Evolutionary conservation across 2,329 filamentous ascomycete species (phyloP).

Genomic region (Aspergillaceae sp.): DNA sequence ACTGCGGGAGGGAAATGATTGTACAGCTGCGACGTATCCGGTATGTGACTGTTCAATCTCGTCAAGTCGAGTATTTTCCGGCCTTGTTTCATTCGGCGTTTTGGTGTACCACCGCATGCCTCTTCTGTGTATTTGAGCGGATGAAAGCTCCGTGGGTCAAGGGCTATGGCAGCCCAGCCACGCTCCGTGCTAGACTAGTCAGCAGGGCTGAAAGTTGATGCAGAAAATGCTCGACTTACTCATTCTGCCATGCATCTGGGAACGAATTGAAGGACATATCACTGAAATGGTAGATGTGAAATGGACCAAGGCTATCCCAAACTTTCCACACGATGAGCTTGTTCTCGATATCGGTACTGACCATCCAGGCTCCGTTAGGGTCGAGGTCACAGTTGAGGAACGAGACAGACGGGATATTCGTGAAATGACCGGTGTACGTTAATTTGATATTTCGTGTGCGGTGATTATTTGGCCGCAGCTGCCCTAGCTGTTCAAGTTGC

Average conservation of each 20-base stretch:
- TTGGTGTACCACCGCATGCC: conserved; percentile 33
- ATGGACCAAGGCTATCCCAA: conserved; percentile 30
- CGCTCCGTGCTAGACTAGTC: conserved; percentile 16
- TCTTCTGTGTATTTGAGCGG: conserved; percentile 24
- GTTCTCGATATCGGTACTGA: conserved; percentile 50
- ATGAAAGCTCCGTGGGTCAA: conserved; percentile 38
- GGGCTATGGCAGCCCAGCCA: conserved; percentile 40
- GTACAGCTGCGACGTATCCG: conserved; percentile 21
- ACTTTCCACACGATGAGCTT: conserved; percentile 43
- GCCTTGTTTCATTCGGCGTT: conserved; percentile 8
- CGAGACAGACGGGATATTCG: conserved; percentile 50
- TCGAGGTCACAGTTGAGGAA: conserved; percentile 53
- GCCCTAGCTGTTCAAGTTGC: conserved; percentile 20
- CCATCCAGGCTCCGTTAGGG: conserved; percentile 46
- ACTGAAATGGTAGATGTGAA: conserved; percentile 24
- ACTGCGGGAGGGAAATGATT: conserved; percentile 17
- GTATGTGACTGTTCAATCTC: conserved; percentile 15
- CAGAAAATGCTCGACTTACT: conserved; percentile 9
- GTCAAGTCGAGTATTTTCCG: conserved; percentile 24
- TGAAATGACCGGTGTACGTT: conserved; percentile 33
- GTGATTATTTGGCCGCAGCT: conserved; percentile 20
- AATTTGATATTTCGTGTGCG: conserved; percentile 37
- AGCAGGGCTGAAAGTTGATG: conserved; percentile 1
- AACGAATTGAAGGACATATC: conserved; percentile 13
- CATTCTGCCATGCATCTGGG: conserved; percentile 17